A percentile compares a stretch with the other conserved stretches of the same genome.
phyloP scores from a whole-genome alignment of 2,329 filamentous ascomycete genomes.

The Tympanopsis confertula region DNA sequence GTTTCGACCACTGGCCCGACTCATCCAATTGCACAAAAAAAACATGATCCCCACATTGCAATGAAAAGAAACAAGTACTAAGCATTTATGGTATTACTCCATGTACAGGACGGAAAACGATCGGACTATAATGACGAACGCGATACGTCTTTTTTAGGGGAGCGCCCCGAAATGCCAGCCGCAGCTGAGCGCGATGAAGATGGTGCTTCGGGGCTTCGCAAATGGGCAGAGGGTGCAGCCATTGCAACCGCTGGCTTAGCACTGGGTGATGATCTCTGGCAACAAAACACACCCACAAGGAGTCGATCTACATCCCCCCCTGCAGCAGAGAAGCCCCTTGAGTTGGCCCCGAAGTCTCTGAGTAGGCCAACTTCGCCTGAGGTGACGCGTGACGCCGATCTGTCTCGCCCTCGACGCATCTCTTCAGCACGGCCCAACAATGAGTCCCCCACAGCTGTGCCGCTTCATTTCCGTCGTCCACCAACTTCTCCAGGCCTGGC shows the following conservation, averaged over 20 bases:
- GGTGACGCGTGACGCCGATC: too few relatives aligned
- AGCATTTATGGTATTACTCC: neutral
- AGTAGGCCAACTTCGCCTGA: constrained; percentile 1
- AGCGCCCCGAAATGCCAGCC: neutral
- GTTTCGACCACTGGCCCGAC: too few relatives aligned
- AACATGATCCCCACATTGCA: too few relatives aligned
- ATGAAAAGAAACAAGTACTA: neutral
- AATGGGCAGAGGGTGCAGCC: neutral
- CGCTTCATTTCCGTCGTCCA: neutral
- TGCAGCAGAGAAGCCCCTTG: neutral
- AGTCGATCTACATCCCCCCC: neutral
- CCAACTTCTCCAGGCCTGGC: neutral
- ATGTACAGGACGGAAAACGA: neutral
- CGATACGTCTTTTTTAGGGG: neutral
- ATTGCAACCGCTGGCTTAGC: too few relatives aligned
- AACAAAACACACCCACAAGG: too few relatives aligned
- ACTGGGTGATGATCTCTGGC: too few relatives aligned
- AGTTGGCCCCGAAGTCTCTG: neutral
- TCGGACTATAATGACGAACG: neutral
- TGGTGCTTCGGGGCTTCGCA: neutral
- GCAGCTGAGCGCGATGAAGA: neutral
- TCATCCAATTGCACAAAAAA: too few relatives aligned
- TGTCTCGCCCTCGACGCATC: too few relatives aligned
- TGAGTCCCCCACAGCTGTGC: neutral
- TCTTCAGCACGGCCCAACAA: too few relatives aligned